Conservation (phyloP, 805 yeast genomes). For the Metschnikowia corniflorae region DNA sequence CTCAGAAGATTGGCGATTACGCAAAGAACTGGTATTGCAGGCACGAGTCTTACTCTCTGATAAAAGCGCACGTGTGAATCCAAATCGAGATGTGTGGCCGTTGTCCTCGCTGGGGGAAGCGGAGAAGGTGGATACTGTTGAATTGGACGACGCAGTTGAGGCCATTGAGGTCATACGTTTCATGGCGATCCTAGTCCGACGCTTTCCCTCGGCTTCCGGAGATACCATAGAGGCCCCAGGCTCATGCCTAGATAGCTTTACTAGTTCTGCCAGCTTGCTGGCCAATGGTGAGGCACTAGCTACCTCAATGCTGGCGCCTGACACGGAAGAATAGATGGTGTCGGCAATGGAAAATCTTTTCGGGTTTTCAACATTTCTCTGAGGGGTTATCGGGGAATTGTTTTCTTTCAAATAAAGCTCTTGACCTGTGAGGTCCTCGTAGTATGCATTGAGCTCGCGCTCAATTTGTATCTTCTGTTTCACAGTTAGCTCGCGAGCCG, state of each 20-base stretch:
- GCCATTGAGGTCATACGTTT: conserved; percentile 29
- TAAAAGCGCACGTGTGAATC: conserved; percentile 39
- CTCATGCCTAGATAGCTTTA: conserved; percentile 22
- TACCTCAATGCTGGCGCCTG: conserved; percentile 1
- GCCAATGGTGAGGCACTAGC: conserved; percentile 7
- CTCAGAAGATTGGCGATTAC: conserved; percentile 29
- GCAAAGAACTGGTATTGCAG: conserved; percentile 14
- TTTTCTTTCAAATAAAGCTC: conserved; percentile 40
- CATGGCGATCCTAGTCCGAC: conserved; percentile 27
- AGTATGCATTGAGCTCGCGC: conserved; percentile 42
- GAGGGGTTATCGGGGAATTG: conserved; percentile 11
- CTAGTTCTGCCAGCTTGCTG: conserved; percentile 3
- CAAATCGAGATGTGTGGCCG: conserved; percentile 24
- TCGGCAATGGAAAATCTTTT: conserved; percentile 23
- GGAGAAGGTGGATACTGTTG: conserved; percentile 1
- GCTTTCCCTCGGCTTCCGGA: conserved; percentile 25
- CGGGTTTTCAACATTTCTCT: conserved; percentile 5
- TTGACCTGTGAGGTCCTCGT: conserved; percentile 37
- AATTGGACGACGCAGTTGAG: conserved; percentile 23
- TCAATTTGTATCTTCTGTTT: conserved; percentile 42
- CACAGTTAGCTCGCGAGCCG: conserved; percentile 27
- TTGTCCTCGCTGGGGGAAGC: conserved; percentile 16
- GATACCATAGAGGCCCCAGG: conserved; percentile 39
- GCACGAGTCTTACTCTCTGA: conserved; percentile 25
- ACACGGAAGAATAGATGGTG: conserved; percentile 15